Base-by-base conservation (phyloP, 805 yeast genomes). In the Zygotorulaspora danielsina region DNA sequence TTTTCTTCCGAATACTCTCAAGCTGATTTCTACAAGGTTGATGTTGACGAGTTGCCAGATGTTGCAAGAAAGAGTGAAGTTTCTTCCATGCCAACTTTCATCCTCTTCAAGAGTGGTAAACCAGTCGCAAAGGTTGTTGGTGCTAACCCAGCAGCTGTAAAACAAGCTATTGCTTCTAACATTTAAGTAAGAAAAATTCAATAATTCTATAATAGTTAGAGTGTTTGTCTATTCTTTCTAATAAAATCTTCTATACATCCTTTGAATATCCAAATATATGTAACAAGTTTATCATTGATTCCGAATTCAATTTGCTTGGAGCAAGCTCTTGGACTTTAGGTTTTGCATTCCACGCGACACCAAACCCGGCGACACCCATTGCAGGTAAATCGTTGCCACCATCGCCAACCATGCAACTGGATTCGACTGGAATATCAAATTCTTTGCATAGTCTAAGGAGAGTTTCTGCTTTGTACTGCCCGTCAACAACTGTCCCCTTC, bases 331-430 rank as follows among this genome's bases (percentile, higher is more conserved):
- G 97, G 2, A 93, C 98, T 48, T 73, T 79, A 16, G 97, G 97
- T 61, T 93, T 93, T 15, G 97, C 99, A 59, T 87, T 84, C 94
- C 96, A 93, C 0, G 98, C 98, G 38, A 93, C 71, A 15, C 98
- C 98, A 59, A 78, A 84, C 0, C 97, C 97, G 2, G 96, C 96
- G 10, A 65, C 76, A 2, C 69, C 74, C 97, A 93, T 93, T 88
- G 94, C 94, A 32, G 76, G 75, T 56, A 93, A 68, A 65, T 93
- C 99, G 55, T 93, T 93, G 17, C 97, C 96, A 26, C 99, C 99
- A 59, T 93, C 97, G 25, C 97, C 97, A 26, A 90, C 84, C 34
- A 96, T 96, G 32, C 84, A 81, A 1, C 81, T 80, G 3, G 70
- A 57, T 30, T 59, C 59, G 8, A 77, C 64, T 16, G 73, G 75